phyloP scores from a whole-genome alignment of 129 eudicot genomes.

The Flaveria sonorensis region DNA sequence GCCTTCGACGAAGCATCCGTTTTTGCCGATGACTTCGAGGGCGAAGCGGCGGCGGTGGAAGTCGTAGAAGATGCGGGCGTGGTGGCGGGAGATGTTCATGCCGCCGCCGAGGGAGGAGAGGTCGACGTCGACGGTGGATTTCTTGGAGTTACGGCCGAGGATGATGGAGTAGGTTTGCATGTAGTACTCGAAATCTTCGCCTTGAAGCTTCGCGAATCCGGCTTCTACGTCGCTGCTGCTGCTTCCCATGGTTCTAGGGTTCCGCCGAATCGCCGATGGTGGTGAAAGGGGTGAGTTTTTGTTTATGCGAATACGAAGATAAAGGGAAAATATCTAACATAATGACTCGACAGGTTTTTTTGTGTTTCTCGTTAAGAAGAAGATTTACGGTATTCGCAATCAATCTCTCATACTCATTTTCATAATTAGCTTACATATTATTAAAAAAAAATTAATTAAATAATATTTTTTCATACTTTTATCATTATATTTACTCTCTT shows the following conservation, averaged over 20 bases:
- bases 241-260: constrained; percentile 41
- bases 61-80: constrained; percentile 98
- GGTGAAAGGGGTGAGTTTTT: not conserved
- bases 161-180: constrained; percentile 97
- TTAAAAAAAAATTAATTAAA: no score
- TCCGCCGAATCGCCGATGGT: not conserved
- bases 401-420: no score
- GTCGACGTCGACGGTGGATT: constrained; percentile 94
- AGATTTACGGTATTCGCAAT: no score
- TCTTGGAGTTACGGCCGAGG: constrained; percentile 89
- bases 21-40: constrained; percentile 89
- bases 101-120: constrained; percentile 96
- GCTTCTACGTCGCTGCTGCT: constrained; percentile 82
- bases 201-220: constrained; percentile 92
- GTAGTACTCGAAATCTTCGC: constrained; percentile 94
- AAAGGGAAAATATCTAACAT: no score
- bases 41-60: constrained; percentile 96
- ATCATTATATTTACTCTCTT: no score
- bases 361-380: no score
- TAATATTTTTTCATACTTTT: no score
- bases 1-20: constrained; percentile 93
- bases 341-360: no score
- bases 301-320: no score
- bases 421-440: no score
- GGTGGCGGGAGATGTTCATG: constrained; percentile 98